Base-by-base conservation (phyloP, 768 basidiomycete genomes). In the Trametes cinnabarina region DNA sequence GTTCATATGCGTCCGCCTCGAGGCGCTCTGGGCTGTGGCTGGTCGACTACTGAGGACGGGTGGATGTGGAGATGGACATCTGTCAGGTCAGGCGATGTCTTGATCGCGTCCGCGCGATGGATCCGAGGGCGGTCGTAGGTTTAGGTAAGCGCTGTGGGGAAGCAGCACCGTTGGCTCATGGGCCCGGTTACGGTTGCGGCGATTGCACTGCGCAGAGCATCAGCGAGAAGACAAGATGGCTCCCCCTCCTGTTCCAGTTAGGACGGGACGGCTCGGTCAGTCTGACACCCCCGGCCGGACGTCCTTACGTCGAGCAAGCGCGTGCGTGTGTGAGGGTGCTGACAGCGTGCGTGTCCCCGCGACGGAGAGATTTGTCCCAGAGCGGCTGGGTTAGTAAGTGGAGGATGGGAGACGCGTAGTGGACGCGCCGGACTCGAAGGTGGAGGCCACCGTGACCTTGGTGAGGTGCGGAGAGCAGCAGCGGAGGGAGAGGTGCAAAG, bases 91-190 rank as follows among this genome's bases (percentile, higher is more conserved):
- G 37, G 54, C 37, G 54, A 55, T 55, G 54, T 55, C 54, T 55
- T 54, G 58, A 60, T 60, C 47, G 53, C 39, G 52, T 56, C 40
- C 58, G 52, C 55, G 53, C 49, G 59, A 61, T 61, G 60, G 60
- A 57, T 61, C 60, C 60, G 60, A 61, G 59, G 23, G 58, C 30
- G 55, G 58, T 57, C 61, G 64, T 58, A 61, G 58, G 48, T 55
- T 65, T 62, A 65, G 61, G 61, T 65, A 65, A 65, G 63, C 63
- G 63, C 64, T 46, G 44, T 54, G 46, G 47, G 53, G 39, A 26
- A 35, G 60, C 42, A 53, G 49, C 56, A 59, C 54, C n/a, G n/a
- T n/a, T 60, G 41, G 30, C 30, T 32, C 30, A 6, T 32, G 30
- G 30, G 55, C 39, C 47, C 35, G 35, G 57, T 39, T 47, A 14